Conservation (phyloP, 2,329 filamentous ascomycete genomes). For the Helminthosporium solani region DNA sequence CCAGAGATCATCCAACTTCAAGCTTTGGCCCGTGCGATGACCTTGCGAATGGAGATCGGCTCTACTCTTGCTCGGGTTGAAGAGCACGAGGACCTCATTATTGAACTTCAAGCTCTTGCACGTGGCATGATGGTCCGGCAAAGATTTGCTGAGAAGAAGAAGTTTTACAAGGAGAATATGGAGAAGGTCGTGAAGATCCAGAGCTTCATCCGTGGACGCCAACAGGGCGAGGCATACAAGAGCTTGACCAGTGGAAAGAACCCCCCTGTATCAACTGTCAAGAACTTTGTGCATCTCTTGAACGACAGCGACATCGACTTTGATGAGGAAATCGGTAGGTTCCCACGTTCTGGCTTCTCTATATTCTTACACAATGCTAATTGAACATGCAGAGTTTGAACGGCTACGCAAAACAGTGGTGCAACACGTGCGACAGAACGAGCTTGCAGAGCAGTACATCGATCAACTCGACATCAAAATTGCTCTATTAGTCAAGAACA, state of each 20-base stretch:
- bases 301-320: slow-evolving; percentile 99
- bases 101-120: slow-evolving; percentile 72
- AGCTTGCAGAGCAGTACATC: slow-evolving; percentile 96
- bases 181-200: slow-evolving; percentile 98
- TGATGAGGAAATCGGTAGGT: slow-evolving; percentile 78
- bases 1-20: slow-evolving; percentile 71
- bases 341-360: too few species aligned
- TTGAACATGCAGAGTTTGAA: slow-evolving; percentile 69
- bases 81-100: slow-evolving; percentile 74
- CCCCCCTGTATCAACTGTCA: slow-evolving; percentile 92
- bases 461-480: slow-evolving; percentile 99
- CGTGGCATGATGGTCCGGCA: slow-evolving; percentile 72
- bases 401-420: slow-evolving; percentile 92
- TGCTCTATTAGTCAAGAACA: slow-evolving; percentile 96
- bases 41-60: slow-evolving; percentile 72
- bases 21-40: slow-evolving; percentile 73
- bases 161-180: slow-evolving; percentile 95
- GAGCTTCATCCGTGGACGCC: slow-evolving; percentile 90
- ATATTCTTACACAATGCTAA: slow-evolving; percentile 15
- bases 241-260: slow-evolving; percentile 95
- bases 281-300: slow-evolving; percentile 95
- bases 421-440: slow-evolving; percentile 94
- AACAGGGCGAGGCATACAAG: slow-evolving; percentile 98
- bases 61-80: slow-evolving; percentile 75
- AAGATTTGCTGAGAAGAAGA: slow-evolving; percentile 79